Evolutionary conservation across 2,329 filamentous ascomycete genomes (phyloP).

Genomic region (Tympanopsis confertula): DNA sequence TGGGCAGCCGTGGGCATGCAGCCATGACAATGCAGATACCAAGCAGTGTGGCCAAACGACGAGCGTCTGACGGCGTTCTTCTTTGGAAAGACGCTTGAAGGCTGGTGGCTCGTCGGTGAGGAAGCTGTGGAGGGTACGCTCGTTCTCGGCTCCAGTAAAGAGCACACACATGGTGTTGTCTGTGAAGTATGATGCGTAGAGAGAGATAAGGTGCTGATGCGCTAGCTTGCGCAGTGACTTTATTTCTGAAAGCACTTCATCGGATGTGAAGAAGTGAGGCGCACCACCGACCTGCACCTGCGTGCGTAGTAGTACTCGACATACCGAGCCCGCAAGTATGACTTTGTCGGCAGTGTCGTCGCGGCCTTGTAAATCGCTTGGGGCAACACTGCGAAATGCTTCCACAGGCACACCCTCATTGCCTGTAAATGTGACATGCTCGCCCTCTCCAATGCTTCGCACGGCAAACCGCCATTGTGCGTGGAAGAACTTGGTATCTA

Average conservation of each 20-base stretch:
- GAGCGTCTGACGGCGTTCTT: slow-evolving; percentile 23
- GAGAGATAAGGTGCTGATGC: slow-evolving; percentile 28
- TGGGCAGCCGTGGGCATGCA: slow-evolving; percentile 39
- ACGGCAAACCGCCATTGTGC: slow-evolving; percentile 47
- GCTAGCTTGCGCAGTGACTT: slow-evolving; percentile 12
- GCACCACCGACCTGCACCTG: slow-evolving; percentile 21
- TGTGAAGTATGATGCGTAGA: slow-evolving; percentile 28
- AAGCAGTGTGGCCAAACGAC: slow-evolving; percentile 35
- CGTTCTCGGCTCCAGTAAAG: slow-evolving; percentile 24
- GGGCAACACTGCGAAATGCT: slow-evolving; percentile 23
- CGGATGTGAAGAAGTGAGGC: slow-evolving; percentile 7
- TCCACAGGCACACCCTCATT: slow-evolving; percentile 50
- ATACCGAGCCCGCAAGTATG: slow-evolving; percentile 20
- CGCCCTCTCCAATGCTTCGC: slow-evolving; percentile 37
- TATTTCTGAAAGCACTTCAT: neutral
- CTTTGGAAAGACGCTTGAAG: slow-evolving; percentile 26
- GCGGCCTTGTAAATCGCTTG: slow-evolving; percentile 9
- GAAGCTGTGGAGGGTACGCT: slow-evolving; percentile 26
- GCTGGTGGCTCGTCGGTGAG: slow-evolving; percentile 24
- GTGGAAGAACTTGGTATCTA: slow-evolving; percentile 45
- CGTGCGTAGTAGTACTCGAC: slow-evolving; percentile 20
- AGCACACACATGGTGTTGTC: slow-evolving; percentile 27
- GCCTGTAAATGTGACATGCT: slow-evolving; percentile 43
- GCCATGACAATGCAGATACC: slow-evolving; percentile 38
- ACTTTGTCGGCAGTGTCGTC: slow-evolving; percentile 26